Base-by-base conservation (phyloP, 805 yeast genomes). In the Kodamaea restingae region DNA sequence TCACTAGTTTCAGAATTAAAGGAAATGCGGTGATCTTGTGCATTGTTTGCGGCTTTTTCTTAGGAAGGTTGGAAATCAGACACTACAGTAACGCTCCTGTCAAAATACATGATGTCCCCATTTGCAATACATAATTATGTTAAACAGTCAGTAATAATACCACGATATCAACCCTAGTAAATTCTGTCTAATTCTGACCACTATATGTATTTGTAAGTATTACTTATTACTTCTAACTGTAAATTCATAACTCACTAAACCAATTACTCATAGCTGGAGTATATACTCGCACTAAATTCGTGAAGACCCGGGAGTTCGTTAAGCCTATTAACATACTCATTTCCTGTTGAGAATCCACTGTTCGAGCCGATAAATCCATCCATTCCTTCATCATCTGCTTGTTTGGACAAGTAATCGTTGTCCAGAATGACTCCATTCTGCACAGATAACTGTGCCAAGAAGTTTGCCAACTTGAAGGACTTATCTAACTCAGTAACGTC, bases 251-350 rank as follows among this genome's bases (percentile, higher is more conserved):
- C n/a, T n/a, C n/a, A n/a, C n/a, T n/a, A n/a, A n/a, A 20, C 8
- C 22, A 20, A 5, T 20, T 20, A 20, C 39, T 67, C 73, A 47
- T 84, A 86, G 53, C 88, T 88, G 14, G 95, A 83, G 59, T 90
- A 90, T 7, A 90, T 90, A 48, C 88, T 74, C 4, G 97, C 97
- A 62, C 95, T 82, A 49, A 90, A 73, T 44, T 88, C 96, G 48
- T 86, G 95, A 41, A 90, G 71, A 46, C 81, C 88, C 12, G 76
- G 80, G 22, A 61, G 50, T 28, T 58, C 61, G 48, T 65, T 65
- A 41, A 66, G 45, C 38, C 45, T 57, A 49, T 63, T 66, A 25
- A 68, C 51, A 46, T 59, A 68, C 11, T 57, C 52, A 44, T 68
- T 68, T 9, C 73, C 74, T 1, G 60, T 71, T 60, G 42, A 45